A percentile compares a stretch with the other conserved stretches of the same genome.
These are phyloP conservation scores for Fraxinus ornus DNA, from an alignment of 305 asterid genomes.

Conservation along the genomic window DNA sequence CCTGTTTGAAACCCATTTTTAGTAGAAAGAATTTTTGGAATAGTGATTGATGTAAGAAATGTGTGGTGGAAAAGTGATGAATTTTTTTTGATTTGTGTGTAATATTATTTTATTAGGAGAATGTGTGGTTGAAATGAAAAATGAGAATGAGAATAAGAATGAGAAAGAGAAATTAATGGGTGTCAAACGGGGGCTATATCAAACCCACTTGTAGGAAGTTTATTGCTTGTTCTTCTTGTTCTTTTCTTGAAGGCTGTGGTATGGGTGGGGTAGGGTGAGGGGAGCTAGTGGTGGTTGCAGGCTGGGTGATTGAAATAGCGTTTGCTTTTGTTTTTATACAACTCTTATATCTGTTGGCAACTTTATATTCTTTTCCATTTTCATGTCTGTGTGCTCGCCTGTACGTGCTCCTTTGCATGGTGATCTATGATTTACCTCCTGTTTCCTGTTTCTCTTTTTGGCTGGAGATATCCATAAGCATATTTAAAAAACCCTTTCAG, in stretches of 20 bases:
- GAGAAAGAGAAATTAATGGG: too few relatives aligned
- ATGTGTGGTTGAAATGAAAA: too few relatives aligned
- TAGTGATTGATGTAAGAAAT: too few relatives aligned
- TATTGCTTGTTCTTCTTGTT: not conserved
- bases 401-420: not conserved
- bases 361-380: not conserved
- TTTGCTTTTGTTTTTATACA: not conserved
- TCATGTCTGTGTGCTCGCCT: not conserved
- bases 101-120: too few relatives aligned
- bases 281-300: not conserved
- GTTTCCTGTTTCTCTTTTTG: not conserved
- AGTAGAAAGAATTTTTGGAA: too few relatives aligned
- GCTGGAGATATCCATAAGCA: not conserved
- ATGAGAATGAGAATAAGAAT: too few relatives aligned
- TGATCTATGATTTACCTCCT: not conserved
- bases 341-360: not conserved
- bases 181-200: too few relatives aligned
- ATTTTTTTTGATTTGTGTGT: too few relatives aligned
- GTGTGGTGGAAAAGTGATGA: too few relatives aligned
- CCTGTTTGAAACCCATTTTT: too few relatives aligned
- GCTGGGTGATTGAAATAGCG: not conserved
- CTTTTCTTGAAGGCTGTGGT: not conserved
- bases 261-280: not conserved
- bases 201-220: not conserved
- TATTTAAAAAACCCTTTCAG: not conserved